Evolutionary conservation across 169 alveolate genomes (phyloP), one percentile per base, ranked within the genome.

Genomic region (Nephromyces sp.): DNA sequence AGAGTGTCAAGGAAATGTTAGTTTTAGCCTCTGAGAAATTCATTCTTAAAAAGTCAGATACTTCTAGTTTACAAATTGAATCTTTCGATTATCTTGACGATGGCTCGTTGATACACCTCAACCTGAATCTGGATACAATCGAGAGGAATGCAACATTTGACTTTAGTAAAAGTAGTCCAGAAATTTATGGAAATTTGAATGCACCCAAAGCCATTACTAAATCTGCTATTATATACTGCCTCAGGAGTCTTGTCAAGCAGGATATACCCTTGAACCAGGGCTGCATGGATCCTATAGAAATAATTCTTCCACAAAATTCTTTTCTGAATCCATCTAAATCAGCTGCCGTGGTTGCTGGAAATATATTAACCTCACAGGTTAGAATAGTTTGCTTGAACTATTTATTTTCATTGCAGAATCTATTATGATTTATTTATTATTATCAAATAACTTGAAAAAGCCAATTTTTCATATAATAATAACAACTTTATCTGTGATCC

Each of bases 241-340:
- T 90, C 21, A 82, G 95, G 69, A 84, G 90, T 57, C 66, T 90
- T 35, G 92, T 90, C 6, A 82, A 83, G 70, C 34, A 72, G 30
- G 92, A 86, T 27, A 90, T 90, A 57, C 95, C 93, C n/a, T 74
- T 90, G 29, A 90, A 90, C 68, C 77, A 84, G 76, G 95, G 95
- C 0, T 87, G 93, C 67, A 69, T 90, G 51, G 84, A 79, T 43
- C 92, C 93, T 22, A 86, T 88, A n/a, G 43, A 82, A 57, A 72
- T 86, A 5, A 61, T 35, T 1, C 70, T 88, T 0, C 93, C 93
- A 22, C 73, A 82, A 27, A 68, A 81, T 32, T 72, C 86, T 68
- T 4, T 90, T 8, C 70, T 90, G 8, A 78, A 81, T 66, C 95
- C 95, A 3, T 69, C 84, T 3, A 73, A 62, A 5, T 34, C 51